Base-by-base conservation (phyloP, 179 eudicot genomes). In the Amaranthus tricolor region DNA sequence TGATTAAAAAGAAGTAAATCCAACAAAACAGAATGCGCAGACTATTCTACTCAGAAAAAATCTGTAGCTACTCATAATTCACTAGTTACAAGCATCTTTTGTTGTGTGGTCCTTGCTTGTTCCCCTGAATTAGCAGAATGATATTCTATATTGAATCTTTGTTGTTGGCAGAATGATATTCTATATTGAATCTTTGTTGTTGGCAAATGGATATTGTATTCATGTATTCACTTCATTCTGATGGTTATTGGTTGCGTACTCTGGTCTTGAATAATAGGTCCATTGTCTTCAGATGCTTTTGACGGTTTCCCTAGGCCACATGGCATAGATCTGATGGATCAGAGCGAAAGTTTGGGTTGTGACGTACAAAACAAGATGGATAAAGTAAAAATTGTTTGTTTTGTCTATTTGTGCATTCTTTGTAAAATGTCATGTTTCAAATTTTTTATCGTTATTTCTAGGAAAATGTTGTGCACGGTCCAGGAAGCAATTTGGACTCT, bases 331-430 rank as follows among this genome's bases (percentile, higher is more conserved):
- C 5, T 43, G 31, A 63, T 40, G 15, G 72, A 11, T 49, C 80
- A 77, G 63, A 74, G 70, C 43, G 77, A 62, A 69, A 77, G 71
- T 57, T 76, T 78, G 78, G 81, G 68, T 56, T 31, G 76, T 62
- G 44, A 54, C 58, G 45, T 53, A 8, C 64, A 50, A 52, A 67
- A 21, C 15, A 69, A 80, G 52, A 83, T 56, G 63, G 79, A 82
- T 58, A 83, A 87, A 85, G 95, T 92, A 76, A 68, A n/a, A 62
- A 56, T 49, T 68, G 16, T 70, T 69, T 68, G 59, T 53, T 60
- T n/a, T 71, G 5, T 58, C 13, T 56, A 57, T n/a, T 74, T 44
- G 19, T 53, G 51, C 61, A 19, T 17, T 50, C 17, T 74, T 51
- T 62, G 55, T 40, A 54, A 61, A 4, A 11, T 44, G 51, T 65